These are phyloP conservation scores for Cyathus pygmaeus DNA, from an alignment of 1,284 basidiomycete genomes.

Conservation along the genomic window DNA sequence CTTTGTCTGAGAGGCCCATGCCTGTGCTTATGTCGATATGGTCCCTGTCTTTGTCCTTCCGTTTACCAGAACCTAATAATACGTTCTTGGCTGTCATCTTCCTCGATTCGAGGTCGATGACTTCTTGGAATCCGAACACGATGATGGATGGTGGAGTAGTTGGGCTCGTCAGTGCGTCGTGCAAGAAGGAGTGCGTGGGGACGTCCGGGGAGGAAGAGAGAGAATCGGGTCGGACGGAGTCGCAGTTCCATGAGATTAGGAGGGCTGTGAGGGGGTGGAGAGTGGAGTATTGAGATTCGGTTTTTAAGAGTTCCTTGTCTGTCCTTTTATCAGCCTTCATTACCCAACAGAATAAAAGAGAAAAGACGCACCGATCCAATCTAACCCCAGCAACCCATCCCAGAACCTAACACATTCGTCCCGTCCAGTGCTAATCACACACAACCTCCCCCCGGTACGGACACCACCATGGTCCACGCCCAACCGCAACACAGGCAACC, in stretches of 20 bases:
- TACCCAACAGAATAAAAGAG: too few relatives aligned
- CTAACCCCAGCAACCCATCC: slow-evolving; percentile 88
- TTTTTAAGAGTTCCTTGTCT: slow-evolving; percentile 84
- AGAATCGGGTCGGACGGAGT: slow-evolving; percentile 85
- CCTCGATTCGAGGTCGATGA: slow-evolving; percentile 92
- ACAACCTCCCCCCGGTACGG: slow-evolving; percentile 68
- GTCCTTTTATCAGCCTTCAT: not conserved
- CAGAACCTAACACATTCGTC: slow-evolving; percentile 85
- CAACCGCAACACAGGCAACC: slow-evolving; percentile 80
- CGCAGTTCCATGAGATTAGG: slow-evolving; percentile 95
- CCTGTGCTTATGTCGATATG: too few relatives aligned
- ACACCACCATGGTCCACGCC: slow-evolving; percentile 80
- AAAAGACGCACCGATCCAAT: slow-evolving; percentile 82
- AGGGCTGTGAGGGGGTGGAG: slow-evolving; percentile 84
- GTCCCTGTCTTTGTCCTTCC: too few relatives aligned
- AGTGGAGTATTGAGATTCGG: slow-evolving; percentile 81
- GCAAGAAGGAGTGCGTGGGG: slow-evolving; percentile 79
- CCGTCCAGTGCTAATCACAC: slow-evolving; percentile 81
- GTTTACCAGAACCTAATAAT: slow-evolving; percentile 79
- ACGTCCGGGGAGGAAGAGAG: slow-evolving; percentile 59
- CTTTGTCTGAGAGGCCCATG: slow-evolving; percentile 78
- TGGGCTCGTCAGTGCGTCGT: slow-evolving; percentile 74
- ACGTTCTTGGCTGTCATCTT: slow-evolving; percentile 93
- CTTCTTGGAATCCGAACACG: slow-evolving; percentile 94
- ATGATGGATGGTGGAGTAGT: slow-evolving; percentile 89